Evolutionary conservation across 345 rosid genomes (phyloP), one percentile per base, ranked within the genome.

Genomic region (Triadica sebifera): DNA sequence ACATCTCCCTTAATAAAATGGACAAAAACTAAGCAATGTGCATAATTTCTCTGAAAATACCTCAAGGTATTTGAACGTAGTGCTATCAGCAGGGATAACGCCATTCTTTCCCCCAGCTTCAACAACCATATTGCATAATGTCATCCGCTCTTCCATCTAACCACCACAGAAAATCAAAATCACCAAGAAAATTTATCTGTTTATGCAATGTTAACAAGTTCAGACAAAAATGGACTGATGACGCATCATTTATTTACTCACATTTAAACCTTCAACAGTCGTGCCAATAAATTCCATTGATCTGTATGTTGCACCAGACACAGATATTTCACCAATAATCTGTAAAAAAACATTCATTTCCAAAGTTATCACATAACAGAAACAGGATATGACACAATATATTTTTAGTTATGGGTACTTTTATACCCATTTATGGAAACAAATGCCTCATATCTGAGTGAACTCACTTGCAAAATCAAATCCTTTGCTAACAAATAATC

Each of bases 21-120:
- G 50, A 63, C 11, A 38, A 72, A 62, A 47, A 2, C 16, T 22
- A n/a, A 62, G 66, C 47, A 76, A 38, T 22, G 29, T 39, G 20
- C 20, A 74, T 8, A 8, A 59, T 57, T 55, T 15, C 60, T 29
- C 34, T 19, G 13, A 52, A 45, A 43, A 65, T 11, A 93, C 99
- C 97, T 93, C 92, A 70, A 95, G 91, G 75, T 95, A 95, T 83
- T 91, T 85, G 72, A 87, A 89, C 69, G 99, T 95, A 5, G 93
- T 95, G 80, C 84, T 80, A 82, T 95, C 99, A 76, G 98, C 94
- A 19, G 98, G 97, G 69, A 95, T 85, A 59, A 95, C 89, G 63
- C 99, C 99, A 73, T 95, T 95, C 87, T 93, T 95, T 50, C 96
- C 99, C 74, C 99, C 97, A 76, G 98, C 99, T 88, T 95, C 99